Base-by-base conservation (phyloP, 768 basidiomycete species). In the Dioszegia aurantiaca region DNA sequence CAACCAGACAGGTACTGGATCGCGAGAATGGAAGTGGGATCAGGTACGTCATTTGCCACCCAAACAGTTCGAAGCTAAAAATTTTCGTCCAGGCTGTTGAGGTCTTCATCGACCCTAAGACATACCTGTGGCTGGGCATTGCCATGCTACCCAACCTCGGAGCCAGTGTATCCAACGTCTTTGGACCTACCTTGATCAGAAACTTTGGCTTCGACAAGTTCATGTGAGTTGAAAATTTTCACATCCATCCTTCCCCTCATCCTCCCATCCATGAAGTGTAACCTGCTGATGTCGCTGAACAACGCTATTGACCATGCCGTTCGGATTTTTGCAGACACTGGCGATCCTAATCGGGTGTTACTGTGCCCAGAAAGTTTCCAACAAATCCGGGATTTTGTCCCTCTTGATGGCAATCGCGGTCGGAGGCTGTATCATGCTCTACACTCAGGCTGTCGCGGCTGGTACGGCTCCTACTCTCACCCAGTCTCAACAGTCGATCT, bases 231-330 rank as follows among this genome's bases (percentile, higher is more conserved):
- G n/a, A n/a, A n/a, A n/a, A n/a, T n/a, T n/a, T n/a, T n/a, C n/a
- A n/a, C n/a, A n/a, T n/a, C n/a, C n/a, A n/a, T n/a, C n/a, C n/a
- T n/a, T n/a, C n/a, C n/a, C n/a, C 14, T 11, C n/a, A 4, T 4
- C 8, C 11, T 3, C 10, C 24, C 16, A 12, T 3, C 24, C 23
- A 45, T 12, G 24, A 26, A 19, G 46, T 3, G 11, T 12, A 30
- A 33, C n/a, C n/a, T n/a, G 46, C 27, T 31, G 10, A 31, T n/a
- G 11, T 3, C 3, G 6, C 28, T 30, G 46, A 36, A 45, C 60
- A 1, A 37, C 82, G 31, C 69, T 82, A n/a, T 79, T 83, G 72
- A 81, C 81, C 59, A 80, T 81, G 56, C 81, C 81, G 3, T 83
- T 81, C 65, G 70, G 76, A 23, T 73, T 74, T 12, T 65, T 82